Base-by-base conservation (phyloP, 306 rosid species). In the Inga leiocalycina region DNA sequence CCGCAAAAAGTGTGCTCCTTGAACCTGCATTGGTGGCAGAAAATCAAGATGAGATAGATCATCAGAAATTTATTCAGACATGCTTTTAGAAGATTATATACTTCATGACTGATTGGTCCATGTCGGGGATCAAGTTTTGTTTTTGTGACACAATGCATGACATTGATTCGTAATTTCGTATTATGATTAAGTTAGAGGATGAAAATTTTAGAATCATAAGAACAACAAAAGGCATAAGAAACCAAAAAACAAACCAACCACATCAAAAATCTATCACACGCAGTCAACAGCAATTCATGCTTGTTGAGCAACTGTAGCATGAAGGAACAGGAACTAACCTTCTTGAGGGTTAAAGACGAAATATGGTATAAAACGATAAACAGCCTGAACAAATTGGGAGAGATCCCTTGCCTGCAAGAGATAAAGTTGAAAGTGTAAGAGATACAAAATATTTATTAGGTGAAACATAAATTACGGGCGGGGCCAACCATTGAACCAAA, bases 341-440 rank as follows among this genome's bases (percentile, higher is more conserved):
- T 96, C 99, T 90, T 96, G 97, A 79, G 98, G 89, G 83, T 86
- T 94, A 77, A 96, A 92, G 84, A 94, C 89, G 86, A 96, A 96
- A 88, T 96, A 96, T 75, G 99, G 99, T 67, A 94, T 88, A 78
- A 96, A 85, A 81, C 49, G 97, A 86, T 94, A 96, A 43, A 82
- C 97, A 82, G 98, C 90, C 85, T 96, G 99, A 87, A 96, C 86
- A 82, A 85, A 10, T 84, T 82, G 91, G 27, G 98, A 91, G 81
- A 96, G 98, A 88, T 96, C 97, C 83, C 98, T 92, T 65, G 98
- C 98, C 99, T 96, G 91, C 87, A 84, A 61, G 72, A 69, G 65
- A 81, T 75, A 65, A 82, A 69, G 75, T 71, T 72, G 78, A 80
- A 76, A 79, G 27, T 48, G 37, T 32, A 73, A 61, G 83, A 32